Evolutionary conservation across 2,329 filamentous ascomycete genomes (phyloP).

Genomic region (Curvularia sp.): DNA sequence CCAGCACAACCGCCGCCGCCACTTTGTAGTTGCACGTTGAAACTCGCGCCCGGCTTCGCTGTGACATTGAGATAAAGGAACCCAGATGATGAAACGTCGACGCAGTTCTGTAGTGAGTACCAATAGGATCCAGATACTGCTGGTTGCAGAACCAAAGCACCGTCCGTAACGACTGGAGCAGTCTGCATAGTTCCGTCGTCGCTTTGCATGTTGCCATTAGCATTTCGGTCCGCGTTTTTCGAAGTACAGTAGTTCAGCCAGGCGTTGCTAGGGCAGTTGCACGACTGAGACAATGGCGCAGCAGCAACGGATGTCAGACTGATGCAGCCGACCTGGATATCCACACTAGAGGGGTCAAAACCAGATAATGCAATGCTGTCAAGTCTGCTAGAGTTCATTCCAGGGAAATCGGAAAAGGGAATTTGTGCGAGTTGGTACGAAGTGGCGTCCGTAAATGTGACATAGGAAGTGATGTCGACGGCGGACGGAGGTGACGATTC

Average conservation of each 20-base stretch:
- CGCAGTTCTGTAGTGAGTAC: conserved; percentile 18
- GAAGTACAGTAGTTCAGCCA: conserved; percentile 19
- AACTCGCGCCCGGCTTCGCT: conserved; percentile 7
- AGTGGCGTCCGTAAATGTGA: conserved; percentile 1
- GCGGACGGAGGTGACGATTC: conserved; percentile 5
- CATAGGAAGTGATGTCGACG: conserved; percentile 9
- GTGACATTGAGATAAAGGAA: conserved; percentile 15
- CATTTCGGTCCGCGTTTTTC: conserved; percentile 3
- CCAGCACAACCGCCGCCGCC: conserved; percentile 8
- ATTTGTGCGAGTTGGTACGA: conserved; percentile 14
- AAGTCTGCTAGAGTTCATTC: conserved; percentile 14
- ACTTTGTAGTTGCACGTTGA: conserved; percentile 18
- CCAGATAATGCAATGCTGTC: conserved; percentile 12
- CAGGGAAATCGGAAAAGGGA: conserved; percentile 14
- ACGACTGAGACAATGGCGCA: background rate
- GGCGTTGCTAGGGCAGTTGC: conserved; percentile 7
- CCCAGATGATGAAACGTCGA: background rate
- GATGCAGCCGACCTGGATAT: conserved; percentile 11
- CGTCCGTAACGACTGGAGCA: conserved; percentile 4
- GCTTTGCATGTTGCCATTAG: conserved; percentile 11
- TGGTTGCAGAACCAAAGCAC: conserved; percentile 12
- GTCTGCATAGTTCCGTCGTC: conserved; percentile 17
- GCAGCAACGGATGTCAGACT: conserved; percentile 6
- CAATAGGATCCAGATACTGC: conserved; percentile 13
- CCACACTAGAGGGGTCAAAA: conserved; percentile 3